Percentiles rank a stretch among this genome's conserved stretches.
Conservation (phyloP, 1,284 basidiomycete species). For the Golubevia pallescens region DNA sequence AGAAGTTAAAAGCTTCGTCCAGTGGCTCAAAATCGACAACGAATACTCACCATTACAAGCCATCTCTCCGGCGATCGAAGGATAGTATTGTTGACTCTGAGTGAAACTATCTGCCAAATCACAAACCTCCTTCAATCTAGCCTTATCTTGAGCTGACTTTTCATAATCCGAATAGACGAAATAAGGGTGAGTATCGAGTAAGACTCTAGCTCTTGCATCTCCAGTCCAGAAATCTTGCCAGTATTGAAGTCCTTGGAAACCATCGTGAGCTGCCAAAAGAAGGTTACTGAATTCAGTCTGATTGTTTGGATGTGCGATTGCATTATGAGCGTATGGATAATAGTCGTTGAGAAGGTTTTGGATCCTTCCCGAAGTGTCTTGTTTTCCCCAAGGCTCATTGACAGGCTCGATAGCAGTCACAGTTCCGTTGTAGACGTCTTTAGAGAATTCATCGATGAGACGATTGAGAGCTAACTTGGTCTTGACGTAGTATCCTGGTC, state of each 20-base stretch:
- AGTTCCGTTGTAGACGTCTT: conserved; percentile 12
- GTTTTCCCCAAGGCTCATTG: conserved; percentile 6
- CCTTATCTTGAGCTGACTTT: conserved; percentile 26
- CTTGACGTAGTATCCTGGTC: conserved; percentile 1
- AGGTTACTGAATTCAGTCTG: not conserved
- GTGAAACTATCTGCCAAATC: conserved; percentile 18
- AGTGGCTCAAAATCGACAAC: too few relatives aligned
- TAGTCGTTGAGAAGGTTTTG: conserved; percentile 11
- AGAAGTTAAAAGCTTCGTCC: too few relatives aligned
- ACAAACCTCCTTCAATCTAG: conserved; percentile 35
- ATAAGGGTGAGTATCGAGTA: conserved; percentile 50
- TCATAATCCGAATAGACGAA: conserved; percentile 43
- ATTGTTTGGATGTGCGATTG: conserved; percentile 5
- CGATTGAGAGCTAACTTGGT: conserved; percentile 10
- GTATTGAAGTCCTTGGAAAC: conserved; percentile 12
- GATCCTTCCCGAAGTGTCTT: not conserved
- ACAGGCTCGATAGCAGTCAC: conserved; percentile 10
- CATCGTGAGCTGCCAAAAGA: conserved; percentile 17
- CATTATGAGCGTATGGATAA: conserved; percentile 16
- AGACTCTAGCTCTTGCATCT: conserved; percentile 27
- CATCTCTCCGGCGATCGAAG: conserved; percentile 42
- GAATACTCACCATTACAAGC: conserved; percentile 17
- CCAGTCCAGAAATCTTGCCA: conserved; percentile 32
- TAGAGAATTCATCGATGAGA: conserved; percentile 8
- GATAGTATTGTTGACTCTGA: conserved; percentile 34